Conservation (phyloP, 108 stramenopile species). For the Skeletonema marinoi region DNA sequence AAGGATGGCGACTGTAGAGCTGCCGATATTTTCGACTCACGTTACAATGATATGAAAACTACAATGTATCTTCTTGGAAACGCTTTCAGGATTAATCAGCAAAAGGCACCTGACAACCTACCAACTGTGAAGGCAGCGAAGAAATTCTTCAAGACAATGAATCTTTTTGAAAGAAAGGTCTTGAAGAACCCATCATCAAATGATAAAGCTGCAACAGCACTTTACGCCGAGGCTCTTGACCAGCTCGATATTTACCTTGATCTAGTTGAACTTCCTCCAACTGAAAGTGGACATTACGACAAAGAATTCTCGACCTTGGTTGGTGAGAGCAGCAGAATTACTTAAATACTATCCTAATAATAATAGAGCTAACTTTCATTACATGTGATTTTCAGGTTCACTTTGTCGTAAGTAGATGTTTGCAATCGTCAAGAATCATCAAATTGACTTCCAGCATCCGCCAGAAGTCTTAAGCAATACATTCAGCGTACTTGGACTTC, state of each 20-base stretch:
- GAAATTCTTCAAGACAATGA: constrained; percentile 85
- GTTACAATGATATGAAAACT: constrained; percentile 87
- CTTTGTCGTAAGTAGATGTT: too few species aligned
- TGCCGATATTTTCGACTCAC: constrained; percentile 75
- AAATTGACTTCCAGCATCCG: too few species aligned
- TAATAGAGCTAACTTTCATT: neutral
- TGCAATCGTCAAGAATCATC: too few species aligned
- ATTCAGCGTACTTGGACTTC: too few species aligned
- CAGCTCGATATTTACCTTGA: constrained; percentile 79
- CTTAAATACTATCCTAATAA: constrained; percentile 32
- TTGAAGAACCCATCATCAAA: constrained; percentile 53
- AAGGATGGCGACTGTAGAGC: constrained; percentile 83
- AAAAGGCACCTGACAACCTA: constrained; percentile 85
- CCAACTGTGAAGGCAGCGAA: constrained; percentile 88
- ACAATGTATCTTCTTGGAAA: constrained; percentile 87
- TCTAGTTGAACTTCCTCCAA: constrained; percentile 87
- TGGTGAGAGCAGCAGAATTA: constrained; percentile 68
- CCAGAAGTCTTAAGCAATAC: too few species aligned
- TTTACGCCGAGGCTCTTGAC: constrained; percentile 70
- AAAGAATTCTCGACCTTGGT: constrained; percentile 71
- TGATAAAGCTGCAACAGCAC: constrained; percentile 38
- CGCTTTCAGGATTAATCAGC: constrained; percentile 88
- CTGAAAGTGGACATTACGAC: constrained; percentile 78
- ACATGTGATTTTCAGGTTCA: too few species aligned
- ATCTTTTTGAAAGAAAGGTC: constrained; percentile 67